These are phyloP conservation scores for Houttuynia cordata DNA, from an alignment of 164 flowering plant species.

Conservation along the genomic window DNA sequence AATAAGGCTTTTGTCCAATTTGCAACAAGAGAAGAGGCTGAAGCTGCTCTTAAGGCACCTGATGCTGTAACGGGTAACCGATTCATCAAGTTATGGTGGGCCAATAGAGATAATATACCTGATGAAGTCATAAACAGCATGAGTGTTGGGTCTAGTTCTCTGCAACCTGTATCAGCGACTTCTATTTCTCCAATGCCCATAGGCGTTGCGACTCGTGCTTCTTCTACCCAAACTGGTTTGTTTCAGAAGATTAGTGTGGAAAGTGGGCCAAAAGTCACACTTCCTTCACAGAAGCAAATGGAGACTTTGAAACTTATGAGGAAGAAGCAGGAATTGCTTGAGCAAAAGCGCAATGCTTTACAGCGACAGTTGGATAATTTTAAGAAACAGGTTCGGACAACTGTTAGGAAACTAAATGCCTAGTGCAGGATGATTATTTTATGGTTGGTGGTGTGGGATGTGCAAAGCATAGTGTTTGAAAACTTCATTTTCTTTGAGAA, in stretches of 20 bases:
- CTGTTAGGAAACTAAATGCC: neutral
- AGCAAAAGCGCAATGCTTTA: slow-evolving; percentile 74
- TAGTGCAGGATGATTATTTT: neutral
- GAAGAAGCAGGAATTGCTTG: slow-evolving; percentile 81
- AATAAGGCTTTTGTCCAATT: slow-evolving; percentile 90
- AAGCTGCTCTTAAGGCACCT: slow-evolving; percentile 84
- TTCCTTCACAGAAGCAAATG: slow-evolving; percentile 55
- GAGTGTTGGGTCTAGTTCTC: slow-evolving; percentile 15
- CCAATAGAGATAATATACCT: slow-evolving; percentile 72
- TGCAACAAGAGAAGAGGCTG: slow-evolving; percentile 91
- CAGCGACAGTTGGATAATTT: slow-evolving; percentile 55
- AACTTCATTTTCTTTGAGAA: too few relatives aligned
- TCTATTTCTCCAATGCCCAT: slow-evolving; percentile 21
- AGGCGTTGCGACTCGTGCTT: slow-evolving; percentile 21
- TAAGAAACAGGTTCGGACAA: slow-evolving; percentile 49
- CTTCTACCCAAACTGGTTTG: slow-evolving; percentile 20
- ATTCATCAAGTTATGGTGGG: slow-evolving; percentile 92
- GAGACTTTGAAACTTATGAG: slow-evolving; percentile 64
- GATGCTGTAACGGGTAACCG: slow-evolving; percentile 99
- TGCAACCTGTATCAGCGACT: slow-evolving; percentile 17
- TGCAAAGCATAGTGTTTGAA: neutral
- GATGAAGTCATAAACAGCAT: slow-evolving; percentile 31
- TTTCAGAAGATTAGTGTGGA: slow-evolving; percentile 18
- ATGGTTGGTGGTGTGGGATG: neutral
- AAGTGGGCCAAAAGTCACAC: slow-evolving; percentile 36